Percentiles rank a stretch among this genome's conserved stretches.
Conservation (phyloP, 2,329 filamentous ascomycete genomes). For the Penicillium sumatraense region DNA sequence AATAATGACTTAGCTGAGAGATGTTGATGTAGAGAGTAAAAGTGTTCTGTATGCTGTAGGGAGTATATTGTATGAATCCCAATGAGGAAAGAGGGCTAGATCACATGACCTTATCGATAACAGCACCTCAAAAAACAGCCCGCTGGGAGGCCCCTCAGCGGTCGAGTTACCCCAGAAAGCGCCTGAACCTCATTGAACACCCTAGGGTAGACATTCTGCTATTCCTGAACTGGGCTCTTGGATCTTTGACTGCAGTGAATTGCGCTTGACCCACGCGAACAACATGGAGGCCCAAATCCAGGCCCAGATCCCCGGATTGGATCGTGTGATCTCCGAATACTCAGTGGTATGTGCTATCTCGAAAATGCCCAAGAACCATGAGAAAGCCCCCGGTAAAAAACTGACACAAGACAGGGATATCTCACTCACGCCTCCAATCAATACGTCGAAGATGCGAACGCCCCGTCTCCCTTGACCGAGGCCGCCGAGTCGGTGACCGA, state of each 20-base stretch:
- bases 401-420: constrained; percentile 65
- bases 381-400: background rate
- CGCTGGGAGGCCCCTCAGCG: constrained; percentile 19
- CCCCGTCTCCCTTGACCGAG: constrained; percentile 77
- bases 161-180: constrained; percentile 21
- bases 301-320: constrained; percentile 81
- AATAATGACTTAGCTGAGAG: too few relatives aligned
- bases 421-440: constrained; percentile 88
- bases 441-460: constrained; percentile 73
- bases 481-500: constrained; percentile 85
- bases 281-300: constrained; percentile 87
- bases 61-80: background rate
- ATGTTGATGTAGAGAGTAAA: too few relatives aligned
- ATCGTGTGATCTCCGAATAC: constrained; percentile 88
- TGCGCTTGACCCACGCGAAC: background rate
- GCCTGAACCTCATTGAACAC: constrained; percentile 12
- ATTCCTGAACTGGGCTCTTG: background rate
- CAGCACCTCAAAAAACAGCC: constrained; percentile 25
- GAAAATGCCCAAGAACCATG: background rate
- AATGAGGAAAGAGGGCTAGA: background rate
- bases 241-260: background rate
- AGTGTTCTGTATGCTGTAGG: too few relatives aligned
- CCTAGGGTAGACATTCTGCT: constrained; percentile 4
- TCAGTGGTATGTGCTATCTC: constrained; percentile 62
- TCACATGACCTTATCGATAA: constrained; percentile 34